phyloP scores from a whole-genome alignment of 2,329 filamentous ascomycete genomes.

The Arthrinium puccinioides region DNA sequence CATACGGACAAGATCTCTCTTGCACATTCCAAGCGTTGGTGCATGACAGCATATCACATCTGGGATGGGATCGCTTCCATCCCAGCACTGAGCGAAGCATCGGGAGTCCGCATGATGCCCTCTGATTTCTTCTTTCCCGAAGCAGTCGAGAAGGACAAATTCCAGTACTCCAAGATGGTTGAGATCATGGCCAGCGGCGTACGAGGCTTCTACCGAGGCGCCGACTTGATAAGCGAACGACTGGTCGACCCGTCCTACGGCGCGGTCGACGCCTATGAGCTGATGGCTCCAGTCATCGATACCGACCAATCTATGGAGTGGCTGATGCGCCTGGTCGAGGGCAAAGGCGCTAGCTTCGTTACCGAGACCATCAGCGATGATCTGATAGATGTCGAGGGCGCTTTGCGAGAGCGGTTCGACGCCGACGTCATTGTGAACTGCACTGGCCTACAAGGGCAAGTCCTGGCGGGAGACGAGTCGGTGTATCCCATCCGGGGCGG shows the following conservation, averaged over 20 bases:
- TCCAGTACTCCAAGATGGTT: conserved; percentile 28
- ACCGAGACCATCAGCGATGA: conserved; percentile 29
- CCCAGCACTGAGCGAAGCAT: conserved; percentile 20
- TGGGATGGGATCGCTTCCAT: conserved; percentile 30
- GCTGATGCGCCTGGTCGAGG: conserved; percentile 30
- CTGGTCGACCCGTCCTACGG: conserved; percentile 24
- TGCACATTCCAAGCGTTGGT: conserved; percentile 31
- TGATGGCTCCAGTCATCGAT: conserved; percentile 37
- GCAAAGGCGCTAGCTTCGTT: conserved; percentile 31
- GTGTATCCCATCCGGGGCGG: conserved; percentile 36
- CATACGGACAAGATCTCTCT: conserved; percentile 32
- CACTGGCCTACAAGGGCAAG: conserved; percentile 27
- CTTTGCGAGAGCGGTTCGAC: conserved; percentile 22
- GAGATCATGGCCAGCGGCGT: conserved; percentile 31
- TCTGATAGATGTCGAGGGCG: conserved; percentile 26
- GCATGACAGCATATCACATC: conserved; percentile 32
- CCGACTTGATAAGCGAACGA: conserved; percentile 26
- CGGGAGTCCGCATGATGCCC: conserved; percentile 29
- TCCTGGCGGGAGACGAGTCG: conserved; percentile 28
- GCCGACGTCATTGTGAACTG: conserved; percentile 37
- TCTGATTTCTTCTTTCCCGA: conserved; percentile 31
- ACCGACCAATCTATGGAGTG: conserved; percentile 35
- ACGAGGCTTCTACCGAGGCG: conserved; percentile 23
- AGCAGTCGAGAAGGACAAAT: conserved; percentile 22
- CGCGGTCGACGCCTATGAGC: conserved; percentile 34